phyloP scores from a whole-genome alignment of 139 green algal species.

The Chlamydomonas asymmetrica region DNA sequence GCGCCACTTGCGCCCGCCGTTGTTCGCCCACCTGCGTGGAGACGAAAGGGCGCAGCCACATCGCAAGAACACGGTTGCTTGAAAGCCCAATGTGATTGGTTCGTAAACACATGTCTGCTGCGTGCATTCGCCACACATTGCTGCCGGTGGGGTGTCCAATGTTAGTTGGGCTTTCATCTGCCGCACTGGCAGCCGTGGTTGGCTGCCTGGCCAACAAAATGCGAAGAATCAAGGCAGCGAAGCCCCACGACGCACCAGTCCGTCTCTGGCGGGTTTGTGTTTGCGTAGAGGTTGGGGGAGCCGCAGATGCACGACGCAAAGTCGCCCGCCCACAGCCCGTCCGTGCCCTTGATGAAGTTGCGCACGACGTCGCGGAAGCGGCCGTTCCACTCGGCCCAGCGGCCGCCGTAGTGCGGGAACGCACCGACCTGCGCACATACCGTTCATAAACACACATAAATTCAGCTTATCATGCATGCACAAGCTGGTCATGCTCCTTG shows the following conservation, averaged over 20 bases:
- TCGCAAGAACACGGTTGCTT: too few species aligned
- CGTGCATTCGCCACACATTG: background rate
- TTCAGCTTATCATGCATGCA: background rate
- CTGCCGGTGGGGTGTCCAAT: background rate
- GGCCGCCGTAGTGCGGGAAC: slow-evolving; percentile 94
- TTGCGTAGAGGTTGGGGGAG: slow-evolving; percentile 80
- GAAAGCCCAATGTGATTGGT: too few species aligned
- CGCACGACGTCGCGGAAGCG: slow-evolving; percentile 90
- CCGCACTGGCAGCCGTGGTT: too few species aligned
- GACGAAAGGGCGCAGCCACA: too few species aligned
- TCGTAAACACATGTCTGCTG: background rate
- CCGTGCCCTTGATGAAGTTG: slow-evolving; percentile 85
- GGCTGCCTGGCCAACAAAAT: too few species aligned
- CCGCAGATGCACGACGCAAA: slow-evolving; percentile 83
- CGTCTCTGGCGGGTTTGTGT: slow-evolving; percentile 35
- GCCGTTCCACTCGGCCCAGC: slow-evolving; percentile 98
- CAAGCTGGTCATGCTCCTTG: background rate
- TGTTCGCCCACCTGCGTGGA: slow-evolving; percentile 84
- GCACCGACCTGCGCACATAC: slow-evolving; percentile 70
- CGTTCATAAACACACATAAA: background rate
- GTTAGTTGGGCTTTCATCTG: background rate
- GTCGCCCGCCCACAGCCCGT: slow-evolving; percentile 76
- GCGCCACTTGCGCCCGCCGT: slow-evolving; percentile 74
- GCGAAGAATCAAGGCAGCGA: too few species aligned
- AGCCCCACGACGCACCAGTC: slow-evolving; percentile 48